phyloP scores from a whole-genome alignment of 345 rosid genomes.

The Tarenaya hassleriana region DNA sequence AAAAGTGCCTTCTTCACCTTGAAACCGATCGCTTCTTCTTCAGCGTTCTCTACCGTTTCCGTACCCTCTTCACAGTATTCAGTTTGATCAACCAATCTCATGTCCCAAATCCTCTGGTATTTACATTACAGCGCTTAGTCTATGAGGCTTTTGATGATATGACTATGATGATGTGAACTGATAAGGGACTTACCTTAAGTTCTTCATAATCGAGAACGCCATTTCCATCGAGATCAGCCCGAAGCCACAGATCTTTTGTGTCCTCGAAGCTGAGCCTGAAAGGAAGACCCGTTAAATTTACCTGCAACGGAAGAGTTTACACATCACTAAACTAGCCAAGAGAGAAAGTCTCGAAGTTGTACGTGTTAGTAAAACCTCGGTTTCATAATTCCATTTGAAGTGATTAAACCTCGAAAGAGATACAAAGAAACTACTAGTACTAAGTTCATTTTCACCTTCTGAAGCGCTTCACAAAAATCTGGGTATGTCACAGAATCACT shows the following conservation, averaged over 20 bases:
- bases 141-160: too few species aligned
- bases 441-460: slow-evolving; percentile 37
- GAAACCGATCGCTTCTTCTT: slow-evolving; percentile 52
- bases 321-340: background rate
- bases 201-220: slow-evolving; percentile 57
- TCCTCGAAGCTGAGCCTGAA: slow-evolving; percentile 56
- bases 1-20: slow-evolving; percentile 68
- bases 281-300: slow-evolving; percentile 50
- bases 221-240: slow-evolving; percentile 52
- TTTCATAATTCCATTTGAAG: too few species aligned
- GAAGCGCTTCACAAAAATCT: slow-evolving; percentile 56
- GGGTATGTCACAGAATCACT: slow-evolving; percentile 47
- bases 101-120: slow-evolving; percentile 39
- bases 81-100: slow-evolving; percentile 23
- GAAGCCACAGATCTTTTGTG: slow-evolving; percentile 53
- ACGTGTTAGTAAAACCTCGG: too few species aligned
- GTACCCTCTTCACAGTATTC: slow-evolving; percentile 24
- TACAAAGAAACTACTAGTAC: too few species aligned
- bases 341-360: background rate
- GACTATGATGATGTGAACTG: too few species aligned
- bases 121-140: background rate
- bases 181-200: slow-evolving; percentile 47
- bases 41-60: background rate
- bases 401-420: too few species aligned
- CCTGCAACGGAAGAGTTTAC: slow-evolving; percentile 26